A percentile compares a stretch with the other conserved stretches of the same genome.
These are phyloP conservation scores for Wallacemonas sp. DNA, from an alignment of 208 protist species.

Conservation along the genomic window DNA sequence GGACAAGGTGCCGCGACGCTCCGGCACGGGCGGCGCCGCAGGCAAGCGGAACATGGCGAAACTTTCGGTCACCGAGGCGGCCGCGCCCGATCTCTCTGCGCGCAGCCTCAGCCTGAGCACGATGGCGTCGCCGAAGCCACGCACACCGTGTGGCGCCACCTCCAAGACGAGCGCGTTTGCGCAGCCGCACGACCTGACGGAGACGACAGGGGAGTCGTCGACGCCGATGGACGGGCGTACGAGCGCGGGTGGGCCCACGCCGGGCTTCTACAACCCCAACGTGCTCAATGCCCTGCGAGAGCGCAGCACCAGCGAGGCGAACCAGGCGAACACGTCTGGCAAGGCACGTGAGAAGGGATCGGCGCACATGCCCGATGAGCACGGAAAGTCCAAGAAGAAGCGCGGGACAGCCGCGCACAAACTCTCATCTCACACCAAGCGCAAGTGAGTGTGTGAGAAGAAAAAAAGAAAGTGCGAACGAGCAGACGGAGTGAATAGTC, in stretches of 20 bases:
- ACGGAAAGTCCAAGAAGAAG: constrained; percentile 16
- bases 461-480: background rate
- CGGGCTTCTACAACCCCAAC: constrained; percentile 44
- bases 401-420: background rate
- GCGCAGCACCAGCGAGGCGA: constrained; percentile 43
- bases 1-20: constrained; percentile 10
- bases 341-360: background rate
- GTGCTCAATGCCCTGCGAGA: constrained; percentile 44
- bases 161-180: constrained; percentile 15
- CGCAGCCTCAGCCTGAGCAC: constrained; percentile 17
- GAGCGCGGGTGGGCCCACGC: constrained; percentile 1
- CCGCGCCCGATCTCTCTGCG: background rate
- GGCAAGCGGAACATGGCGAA: background rate
- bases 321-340: constrained; percentile 23
- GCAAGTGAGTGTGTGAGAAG: background rate
- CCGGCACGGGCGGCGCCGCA: background rate
- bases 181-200: too few species aligned
- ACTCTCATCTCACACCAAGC: background rate
- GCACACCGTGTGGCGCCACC: constrained; percentile 16
- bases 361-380: background rate
- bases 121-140: constrained; percentile 18
- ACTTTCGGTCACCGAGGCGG: background rate
- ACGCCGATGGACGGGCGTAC: background rate
- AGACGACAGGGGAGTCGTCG: too few species aligned
- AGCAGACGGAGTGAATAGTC: too few species aligned